These are phyloP conservation scores for Auxenochlorella pyrenoidosa DNA, from an alignment of 139 green algal genomes.

Conservation along the genomic window DNA sequence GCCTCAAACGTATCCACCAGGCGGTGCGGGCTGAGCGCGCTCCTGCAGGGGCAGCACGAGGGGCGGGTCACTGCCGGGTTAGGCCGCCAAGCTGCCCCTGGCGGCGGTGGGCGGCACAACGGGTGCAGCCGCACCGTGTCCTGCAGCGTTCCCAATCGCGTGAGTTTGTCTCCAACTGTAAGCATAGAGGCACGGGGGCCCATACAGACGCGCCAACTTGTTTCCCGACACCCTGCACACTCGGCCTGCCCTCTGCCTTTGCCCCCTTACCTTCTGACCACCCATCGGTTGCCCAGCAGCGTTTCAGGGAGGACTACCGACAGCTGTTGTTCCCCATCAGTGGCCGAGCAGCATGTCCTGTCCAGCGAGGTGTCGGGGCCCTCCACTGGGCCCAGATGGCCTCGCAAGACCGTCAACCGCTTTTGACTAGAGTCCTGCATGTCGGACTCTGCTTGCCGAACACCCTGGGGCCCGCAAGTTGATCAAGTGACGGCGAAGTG, in stretches of 20 bases:
- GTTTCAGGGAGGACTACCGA: conserved; percentile 78
- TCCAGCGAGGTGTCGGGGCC: neutral
- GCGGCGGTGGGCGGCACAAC: neutral
- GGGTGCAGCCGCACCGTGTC: neutral
- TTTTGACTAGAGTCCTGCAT: neutral
- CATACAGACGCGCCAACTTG: neutral
- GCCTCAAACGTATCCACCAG: conserved; percentile 81
- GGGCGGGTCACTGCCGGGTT: neutral
- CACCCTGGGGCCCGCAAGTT: no score
- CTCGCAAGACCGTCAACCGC: conserved; percentile 19
- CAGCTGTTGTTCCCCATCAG: neutral
- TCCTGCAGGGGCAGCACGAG: conserved; percentile 56
- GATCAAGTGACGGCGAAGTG: no score
- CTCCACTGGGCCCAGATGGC: conserved; percentile 2
- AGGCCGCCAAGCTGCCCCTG: neutral
- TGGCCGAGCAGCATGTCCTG: neutral
- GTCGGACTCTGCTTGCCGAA: neutral
- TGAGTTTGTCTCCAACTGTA: neutral
- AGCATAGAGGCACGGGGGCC: neutral
- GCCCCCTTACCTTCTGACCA: conserved; percentile 75
- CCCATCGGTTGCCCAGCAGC: conserved; percentile 72
- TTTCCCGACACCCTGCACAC: neutral
- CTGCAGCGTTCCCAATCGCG: neutral
- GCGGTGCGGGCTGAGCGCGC: conserved; percentile 66
- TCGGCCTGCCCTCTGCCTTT: neutral